Percentiles rank a stretch among this genome's conserved stretches.
phyloP scores from a whole-genome alignment of 2,329 filamentous ascomycete species.

The Sarocladiaceae sp. region DNA sequence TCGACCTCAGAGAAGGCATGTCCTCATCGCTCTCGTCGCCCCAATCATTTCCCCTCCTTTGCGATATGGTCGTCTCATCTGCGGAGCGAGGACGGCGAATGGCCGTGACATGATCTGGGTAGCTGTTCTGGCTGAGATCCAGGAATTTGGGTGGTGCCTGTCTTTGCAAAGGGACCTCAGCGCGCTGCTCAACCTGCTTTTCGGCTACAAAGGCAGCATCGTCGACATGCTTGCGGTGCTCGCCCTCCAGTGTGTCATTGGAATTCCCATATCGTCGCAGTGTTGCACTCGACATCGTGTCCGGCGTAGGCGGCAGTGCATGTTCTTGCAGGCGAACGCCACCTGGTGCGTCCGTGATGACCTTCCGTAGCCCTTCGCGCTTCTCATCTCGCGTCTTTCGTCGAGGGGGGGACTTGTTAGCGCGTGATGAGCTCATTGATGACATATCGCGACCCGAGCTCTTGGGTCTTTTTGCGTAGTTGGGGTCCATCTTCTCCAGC shows the following conservation, averaged over 20 bases:
- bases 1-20: slow-evolving; percentile 37
- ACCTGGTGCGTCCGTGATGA: slow-evolving; percentile 39
- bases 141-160: neutral
- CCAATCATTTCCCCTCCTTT: slow-evolving; percentile 34
- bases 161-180: neutral
- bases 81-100: slow-evolving; percentile 40
- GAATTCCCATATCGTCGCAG: slow-evolving; percentile 45
- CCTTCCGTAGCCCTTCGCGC: slow-evolving; percentile 39
- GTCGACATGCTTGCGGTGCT: neutral
- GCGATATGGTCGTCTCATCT: slow-evolving; percentile 37
- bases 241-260: slow-evolving; percentile 34
- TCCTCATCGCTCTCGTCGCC: slow-evolving; percentile 36
- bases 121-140: slow-evolving; percentile 3
- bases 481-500: slow-evolving; percentile 36
- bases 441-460: slow-evolving; percentile 5
- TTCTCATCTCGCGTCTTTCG: slow-evolving; percentile 38
- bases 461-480: slow-evolving; percentile 15
- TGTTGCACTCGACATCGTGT: slow-evolving; percentile 52
- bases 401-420: slow-evolving; percentile 16
- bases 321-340: slow-evolving; percentile 35
- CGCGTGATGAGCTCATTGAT: slow-evolving; percentile 10
- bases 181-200: neutral
- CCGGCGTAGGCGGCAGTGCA: slow-evolving; percentile 50
- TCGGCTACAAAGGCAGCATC: neutral
- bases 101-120: slow-evolving; percentile 5